Evolutionary conservation across 495 filamentous ascomycete species (phyloP).

Genomic region (Tetracladium setigerum): DNA sequence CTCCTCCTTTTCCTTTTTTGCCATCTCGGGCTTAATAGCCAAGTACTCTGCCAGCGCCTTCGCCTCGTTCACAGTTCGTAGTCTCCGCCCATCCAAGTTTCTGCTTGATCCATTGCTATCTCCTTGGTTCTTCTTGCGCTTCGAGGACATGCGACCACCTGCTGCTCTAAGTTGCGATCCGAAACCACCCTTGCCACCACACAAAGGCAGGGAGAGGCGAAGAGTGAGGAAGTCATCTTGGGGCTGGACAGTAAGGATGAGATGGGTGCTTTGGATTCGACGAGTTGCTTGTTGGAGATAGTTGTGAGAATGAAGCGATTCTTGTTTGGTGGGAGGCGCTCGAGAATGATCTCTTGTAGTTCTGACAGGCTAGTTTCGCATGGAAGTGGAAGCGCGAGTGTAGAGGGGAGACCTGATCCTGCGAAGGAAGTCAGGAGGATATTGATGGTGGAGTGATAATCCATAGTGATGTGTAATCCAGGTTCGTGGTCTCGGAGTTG

Average conservation of each 20-base stretch:
- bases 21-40: conserved; percentile 95
- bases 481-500: no score
- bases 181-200: conserved; percentile 94
- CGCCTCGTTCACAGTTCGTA: conserved; percentile 88
- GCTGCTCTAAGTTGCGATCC: conserved; percentile 94
- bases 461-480: no score
- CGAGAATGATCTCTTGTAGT: conserved; percentile 53
- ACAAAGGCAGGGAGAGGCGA: conserved; percentile 64
- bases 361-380: conserved; percentile 57
- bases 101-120: conserved; percentile 83
- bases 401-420: conserved; percentile 72
- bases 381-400: conserved; percentile 63
- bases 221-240: conserved; percentile 67
- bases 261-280: conserved; percentile 36
- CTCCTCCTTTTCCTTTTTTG: conserved; percentile 81
- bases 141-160: conserved; percentile 93
- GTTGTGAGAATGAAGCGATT: conserved; percentile 70
- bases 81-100: conserved; percentile 84
- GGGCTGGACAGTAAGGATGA: conserved; percentile 41
- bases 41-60: conserved; percentile 93
- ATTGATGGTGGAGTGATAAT: conserved; percentile 52
- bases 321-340: conserved; percentile 51
- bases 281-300: conserved; percentile 64
- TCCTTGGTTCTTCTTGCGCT: conserved; percentile 77
- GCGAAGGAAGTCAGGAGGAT: conserved; percentile 76